Percentiles rank a stretch among this genome's conserved stretches.
These are phyloP conservation scores for Drechslerella dactyloides DNA, from an alignment of 2,329 filamentous ascomycete species.

Conservation along the genomic window DNA sequence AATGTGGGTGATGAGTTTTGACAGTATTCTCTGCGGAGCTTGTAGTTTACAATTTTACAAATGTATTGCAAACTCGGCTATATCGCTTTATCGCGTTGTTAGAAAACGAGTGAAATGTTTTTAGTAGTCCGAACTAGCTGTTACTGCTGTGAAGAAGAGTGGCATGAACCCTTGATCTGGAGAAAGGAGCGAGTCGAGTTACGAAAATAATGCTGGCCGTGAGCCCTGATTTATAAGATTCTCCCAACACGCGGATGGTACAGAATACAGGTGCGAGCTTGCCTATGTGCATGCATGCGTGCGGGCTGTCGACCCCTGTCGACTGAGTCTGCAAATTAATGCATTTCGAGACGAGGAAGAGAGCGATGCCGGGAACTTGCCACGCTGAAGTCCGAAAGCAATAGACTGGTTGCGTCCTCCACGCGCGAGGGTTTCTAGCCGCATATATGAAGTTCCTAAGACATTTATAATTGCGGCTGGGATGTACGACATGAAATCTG, in stretches of 20 bases:
- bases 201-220: constrained; percentile 26
- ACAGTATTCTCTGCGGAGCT: constrained; percentile 15
- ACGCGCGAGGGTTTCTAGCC: background rate
- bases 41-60: too few species aligned
- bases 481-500: constrained; percentile 7
- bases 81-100: too few species aligned
- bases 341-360: constrained; percentile 26
- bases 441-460: constrained; percentile 24
- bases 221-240: constrained; percentile 40
- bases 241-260: constrained; percentile 2
- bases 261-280: too few species aligned
- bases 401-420: background rate
- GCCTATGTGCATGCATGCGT: too few species aligned
- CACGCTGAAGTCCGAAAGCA: constrained; percentile 12
- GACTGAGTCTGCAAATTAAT: too few species aligned
- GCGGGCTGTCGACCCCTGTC: too few species aligned
- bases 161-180: constrained; percentile 3
- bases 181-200: constrained; percentile 4
- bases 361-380: constrained; percentile 50
- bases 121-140: constrained; percentile 8
- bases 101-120: constrained; percentile 42
- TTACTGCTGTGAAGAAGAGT: constrained; percentile 27
- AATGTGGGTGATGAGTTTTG: too few species aligned
- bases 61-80: too few species aligned
- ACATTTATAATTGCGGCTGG: constrained; percentile 10